Evolutionary conservation across 2,329 filamentous ascomycete species (phyloP), one percentile per base, ranked within the genome.

Genomic region (Diaporthe ampelina): DNA sequence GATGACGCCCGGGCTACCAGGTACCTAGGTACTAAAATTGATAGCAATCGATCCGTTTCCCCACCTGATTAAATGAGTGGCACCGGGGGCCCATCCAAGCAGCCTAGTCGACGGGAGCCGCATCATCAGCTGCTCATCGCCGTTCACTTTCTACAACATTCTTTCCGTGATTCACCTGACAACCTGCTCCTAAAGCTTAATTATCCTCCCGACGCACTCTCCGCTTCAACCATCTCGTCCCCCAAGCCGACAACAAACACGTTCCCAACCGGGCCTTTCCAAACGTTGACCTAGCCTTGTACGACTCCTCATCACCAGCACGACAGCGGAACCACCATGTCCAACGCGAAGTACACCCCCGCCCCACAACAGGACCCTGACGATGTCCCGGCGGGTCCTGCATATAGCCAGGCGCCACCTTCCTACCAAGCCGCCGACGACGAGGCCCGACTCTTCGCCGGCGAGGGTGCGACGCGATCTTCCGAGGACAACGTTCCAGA

Each of bases 401-500:
- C 94, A 75, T 98, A 98, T 86, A 87, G 78, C 86, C 86, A 88
- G 79, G 81, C 85, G 70, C 81, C 79, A 58, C 81, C 81, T 67
- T 80, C 80, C 71, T 75, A 74, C 61, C 74, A 76, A 32, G 89
- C 90, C 75, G 88, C 91, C 50, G 86, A 90, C 79, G 88, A 89
- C 76, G 83, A 86, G 75, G 85, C 85, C 17, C 86, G 89, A 29
- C 88, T 94, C 54, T 90, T 94, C 73, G 69, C 74, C 10, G 74
- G 74, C 68, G 89, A 89, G 76, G 93, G 91, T 63, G 91, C 89
- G 58, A 91, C 94, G 69, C 91, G 95, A 79, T 90, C 88, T 82
- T 95, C 95, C 84, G 91, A 95, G 81, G 96, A 98, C 85, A 97
- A 98, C 81, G 83, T 98, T 58, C 96, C 96, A 1, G 96, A 98